Evolutionary conservation across 352 stramenopile species (phyloP).

Genomic region (Globisporangium abappressorium): DNA sequence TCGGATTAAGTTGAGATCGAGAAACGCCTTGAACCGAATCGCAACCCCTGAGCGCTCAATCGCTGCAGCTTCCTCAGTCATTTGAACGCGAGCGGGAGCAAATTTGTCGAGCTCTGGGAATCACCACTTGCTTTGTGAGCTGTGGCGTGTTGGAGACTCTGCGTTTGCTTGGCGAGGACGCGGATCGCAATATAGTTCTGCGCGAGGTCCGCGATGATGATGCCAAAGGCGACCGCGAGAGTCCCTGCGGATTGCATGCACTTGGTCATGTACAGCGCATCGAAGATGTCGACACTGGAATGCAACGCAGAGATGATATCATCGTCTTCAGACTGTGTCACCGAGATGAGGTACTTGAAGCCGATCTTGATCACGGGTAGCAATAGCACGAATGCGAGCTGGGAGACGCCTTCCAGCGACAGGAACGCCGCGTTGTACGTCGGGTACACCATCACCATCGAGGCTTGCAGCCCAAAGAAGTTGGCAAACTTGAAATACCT

Average conservation of each 20-base stretch:
- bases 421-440: conserved; percentile 4
- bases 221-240: neutral
- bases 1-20: neutral
- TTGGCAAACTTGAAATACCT: neutral
- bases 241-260: neutral
- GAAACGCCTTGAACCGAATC: neutral
- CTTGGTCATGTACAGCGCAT: conserved; percentile 1
- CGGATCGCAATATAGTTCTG: neutral
- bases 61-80: neutral
- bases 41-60: neutral
- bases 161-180: neutral
- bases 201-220: neutral
- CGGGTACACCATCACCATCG: neutral
- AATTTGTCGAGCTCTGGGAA: neutral
- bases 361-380: conserved; percentile 1
- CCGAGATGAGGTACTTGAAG: neutral
- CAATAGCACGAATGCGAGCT: conserved; percentile 10
- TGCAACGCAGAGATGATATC: neutral
- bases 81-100: neutral
- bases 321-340: neutral
- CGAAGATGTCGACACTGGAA: neutral
- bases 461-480: neutral
- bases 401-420: neutral
- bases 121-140: neutral
- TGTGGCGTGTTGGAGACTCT: neutral